Conservation (phyloP, 164 flowering plant species). For the Magnolia kwangsiensis region DNA sequence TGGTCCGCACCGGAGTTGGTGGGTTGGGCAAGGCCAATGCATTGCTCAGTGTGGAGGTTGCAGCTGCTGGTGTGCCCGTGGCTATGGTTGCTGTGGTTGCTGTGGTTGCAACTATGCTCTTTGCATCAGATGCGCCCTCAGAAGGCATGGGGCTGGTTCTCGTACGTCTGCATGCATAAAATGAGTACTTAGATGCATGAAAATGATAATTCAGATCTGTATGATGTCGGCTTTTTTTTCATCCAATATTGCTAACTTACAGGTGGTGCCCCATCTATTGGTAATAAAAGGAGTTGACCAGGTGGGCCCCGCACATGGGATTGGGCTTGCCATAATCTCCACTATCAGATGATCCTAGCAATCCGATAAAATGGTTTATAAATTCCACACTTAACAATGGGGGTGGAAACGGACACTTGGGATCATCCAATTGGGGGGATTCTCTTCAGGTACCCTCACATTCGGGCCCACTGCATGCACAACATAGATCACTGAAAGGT, state of each 20-base stretch:
- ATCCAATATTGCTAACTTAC: too few species aligned
- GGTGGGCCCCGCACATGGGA: too few species aligned
- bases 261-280: too few species aligned
- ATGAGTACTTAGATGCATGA: neutral
- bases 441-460: too few species aligned
- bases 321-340: too few species aligned
- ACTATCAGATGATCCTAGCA: too few species aligned
- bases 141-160: constrained; percentile 34
- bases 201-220: neutral
- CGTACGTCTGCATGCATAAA: constrained; percentile 54
- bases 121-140: constrained; percentile 22
- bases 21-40: constrained; percentile 59
- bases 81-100: constrained; percentile 14
- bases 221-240: too few species aligned
- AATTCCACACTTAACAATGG: too few species aligned
- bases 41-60: constrained; percentile 27
- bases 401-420: too few species aligned
- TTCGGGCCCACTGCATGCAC: neutral
- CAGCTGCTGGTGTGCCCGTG: constrained; percentile 4
- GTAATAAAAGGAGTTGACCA: too few species aligned
- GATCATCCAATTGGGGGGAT: too few species aligned
- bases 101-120: constrained; percentile 10
- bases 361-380: too few species aligned
- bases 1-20: constrained; percentile 45
- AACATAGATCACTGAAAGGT: neutral